phyloP scores from a whole-genome alignment of 2,329 filamentous ascomycete species.

The Annulohypoxylon truncatum region DNA sequence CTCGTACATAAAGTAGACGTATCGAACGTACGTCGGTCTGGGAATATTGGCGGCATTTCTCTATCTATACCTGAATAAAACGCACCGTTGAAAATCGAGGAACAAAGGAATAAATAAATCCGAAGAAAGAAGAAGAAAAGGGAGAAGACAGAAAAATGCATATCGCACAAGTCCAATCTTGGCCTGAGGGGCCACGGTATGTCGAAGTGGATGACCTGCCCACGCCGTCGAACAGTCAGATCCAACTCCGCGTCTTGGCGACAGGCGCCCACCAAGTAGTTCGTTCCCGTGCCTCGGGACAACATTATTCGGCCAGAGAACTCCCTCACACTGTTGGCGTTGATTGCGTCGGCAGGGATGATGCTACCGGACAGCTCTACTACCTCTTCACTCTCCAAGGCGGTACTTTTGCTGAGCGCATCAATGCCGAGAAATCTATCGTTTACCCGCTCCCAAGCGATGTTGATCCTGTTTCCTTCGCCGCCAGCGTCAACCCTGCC shows the following conservation, averaged over 20 bases:
- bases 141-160: constrained; percentile 39
- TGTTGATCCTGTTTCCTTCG: constrained; percentile 62
- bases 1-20: constrained; percentile 1
- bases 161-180: constrained; percentile 44
- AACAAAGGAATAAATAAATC: neutral
- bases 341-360: constrained; percentile 63
- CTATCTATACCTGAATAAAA: neutral
- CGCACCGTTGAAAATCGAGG: neutral
- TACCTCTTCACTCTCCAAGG: constrained; percentile 59
- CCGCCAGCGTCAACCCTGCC: constrained; percentile 65
- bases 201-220: constrained; percentile 52
- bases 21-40: neutral
- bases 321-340: constrained; percentile 65
- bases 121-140: neutral
- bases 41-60: neutral
- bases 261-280: constrained; percentile 66
- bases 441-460: constrained; percentile 56
- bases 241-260: constrained; percentile 65
- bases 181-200: constrained; percentile 48
- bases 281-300: constrained; percentile 62
- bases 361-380: constrained; percentile 59
- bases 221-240: constrained; percentile 51
- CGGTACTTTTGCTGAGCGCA: constrained; percentile 59
- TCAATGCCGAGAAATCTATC: constrained; percentile 59
- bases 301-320: constrained; percentile 62